Evolutionary conservation across 805 yeast species (phyloP).

Genomic region (Pichia cephalocereana): DNA sequence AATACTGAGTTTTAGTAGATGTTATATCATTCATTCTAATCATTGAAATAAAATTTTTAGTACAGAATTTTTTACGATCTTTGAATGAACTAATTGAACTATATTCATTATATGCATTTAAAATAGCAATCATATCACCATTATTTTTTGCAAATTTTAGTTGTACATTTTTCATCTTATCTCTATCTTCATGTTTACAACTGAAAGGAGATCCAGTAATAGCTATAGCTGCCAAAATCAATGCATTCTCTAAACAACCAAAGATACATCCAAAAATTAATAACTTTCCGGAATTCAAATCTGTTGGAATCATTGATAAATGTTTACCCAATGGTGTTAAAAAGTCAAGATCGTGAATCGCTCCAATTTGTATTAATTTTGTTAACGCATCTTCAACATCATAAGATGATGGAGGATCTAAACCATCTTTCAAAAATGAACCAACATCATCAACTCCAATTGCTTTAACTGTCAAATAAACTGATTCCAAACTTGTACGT

Average conservation of each 20-base stretch:
- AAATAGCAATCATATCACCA: conserved; percentile 72
- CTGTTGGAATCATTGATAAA: conserved; percentile 77
- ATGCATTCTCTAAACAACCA: conserved; percentile 67
- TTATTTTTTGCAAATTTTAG: conserved; percentile 35
- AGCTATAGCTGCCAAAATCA: conserved; percentile 73
- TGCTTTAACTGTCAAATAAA: conserved; percentile 75
- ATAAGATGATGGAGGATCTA: conserved; percentile 66
- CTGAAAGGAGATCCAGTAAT: conserved; percentile 70
- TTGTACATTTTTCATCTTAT: conserved; percentile 43
- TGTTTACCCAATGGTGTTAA: conserved; percentile 75
- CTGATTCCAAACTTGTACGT: conserved; percentile 72
- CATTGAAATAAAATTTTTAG: conserved; percentile 52
- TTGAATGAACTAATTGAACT: conserved; percentile 20
- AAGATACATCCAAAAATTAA: conserved; percentile 73
- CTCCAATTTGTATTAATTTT: conserved; percentile 62
- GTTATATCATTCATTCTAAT: conserved; percentile 60
- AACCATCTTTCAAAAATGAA: conserved; percentile 59
- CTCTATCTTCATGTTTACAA: conserved; percentile 53
- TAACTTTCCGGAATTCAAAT: conserved; percentile 76
- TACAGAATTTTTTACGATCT: conserved; percentile 36
- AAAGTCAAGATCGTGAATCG: conserved; percentile 33
- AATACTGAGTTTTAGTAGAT: conserved; percentile 61
- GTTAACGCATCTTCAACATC: conserved; percentile 44
- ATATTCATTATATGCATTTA: conserved; percentile 51
- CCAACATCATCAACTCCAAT: conserved; percentile 76